A percentile compares a stretch with the other conserved stretches of the same genome.
These are phyloP conservation scores for Posidonia oceanica DNA, from an alignment of 116 monocot genomes.

Conservation along the genomic window DNA sequence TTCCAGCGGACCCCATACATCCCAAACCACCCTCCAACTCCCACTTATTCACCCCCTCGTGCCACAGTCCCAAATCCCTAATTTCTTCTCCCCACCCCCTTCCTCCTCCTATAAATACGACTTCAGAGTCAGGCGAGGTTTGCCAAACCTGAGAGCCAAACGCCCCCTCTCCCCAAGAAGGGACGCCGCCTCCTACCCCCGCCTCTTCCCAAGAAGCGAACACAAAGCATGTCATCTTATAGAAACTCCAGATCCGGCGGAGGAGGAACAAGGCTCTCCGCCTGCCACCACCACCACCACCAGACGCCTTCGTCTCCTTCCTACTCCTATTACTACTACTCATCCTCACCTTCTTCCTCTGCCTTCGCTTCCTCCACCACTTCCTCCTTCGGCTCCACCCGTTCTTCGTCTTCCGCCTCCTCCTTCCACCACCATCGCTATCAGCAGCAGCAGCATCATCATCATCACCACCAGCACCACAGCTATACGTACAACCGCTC, in stretches of 20 bases:
- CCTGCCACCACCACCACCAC: slow-evolving; percentile 3
- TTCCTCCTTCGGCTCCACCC: slow-evolving; percentile 9
- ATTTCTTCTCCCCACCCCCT: too few relatives aligned
- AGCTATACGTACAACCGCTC: slow-evolving; percentile 17
- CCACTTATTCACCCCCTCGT: too few relatives aligned
- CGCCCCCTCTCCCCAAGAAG: background rate
- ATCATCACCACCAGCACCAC: background rate
- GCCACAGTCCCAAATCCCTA: too few relatives aligned
- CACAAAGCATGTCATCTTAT: slow-evolving; percentile 5
- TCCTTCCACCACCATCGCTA: slow-evolving; percentile 2
- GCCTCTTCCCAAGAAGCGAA: background rate
- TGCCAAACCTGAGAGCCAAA: slow-evolving; percentile 30
- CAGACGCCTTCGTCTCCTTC: background rate
- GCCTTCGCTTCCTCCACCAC: slow-evolving; percentile 4
- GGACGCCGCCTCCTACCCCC: background rate
- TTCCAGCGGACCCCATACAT: too few relatives aligned
- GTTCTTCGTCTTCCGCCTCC: slow-evolving; percentile 6
- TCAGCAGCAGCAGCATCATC: background rate
- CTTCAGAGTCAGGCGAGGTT: slow-evolving; percentile 26
- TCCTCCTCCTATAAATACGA: slow-evolving; percentile 27
- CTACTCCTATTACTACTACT: too few relatives aligned
- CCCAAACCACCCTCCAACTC: too few relatives aligned
- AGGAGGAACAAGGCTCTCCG: slow-evolving; percentile 8
- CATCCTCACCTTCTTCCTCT: background rate
- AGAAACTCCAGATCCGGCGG: slow-evolving; percentile 23